A percentile compares a stretch with the other conserved stretches of the same genome.
Conservation (phyloP, 2,329 filamentous ascomycete species). For the Aspergillus sp. region DNA sequence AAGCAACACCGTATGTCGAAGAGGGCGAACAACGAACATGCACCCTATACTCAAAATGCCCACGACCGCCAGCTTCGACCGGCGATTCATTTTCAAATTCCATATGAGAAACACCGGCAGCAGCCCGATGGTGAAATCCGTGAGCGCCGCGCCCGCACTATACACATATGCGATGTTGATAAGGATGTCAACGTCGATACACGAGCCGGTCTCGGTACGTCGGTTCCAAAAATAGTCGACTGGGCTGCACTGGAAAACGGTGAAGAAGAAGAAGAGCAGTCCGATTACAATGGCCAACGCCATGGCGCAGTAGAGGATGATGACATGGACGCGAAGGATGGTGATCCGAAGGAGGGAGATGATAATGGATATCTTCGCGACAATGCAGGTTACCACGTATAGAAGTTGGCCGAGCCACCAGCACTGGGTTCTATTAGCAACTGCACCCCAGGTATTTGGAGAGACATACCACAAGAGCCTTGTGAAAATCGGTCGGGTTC, state of each 20-base stretch:
- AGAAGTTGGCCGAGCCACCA: constrained; percentile 47
- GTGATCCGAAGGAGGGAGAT: constrained; percentile 45
- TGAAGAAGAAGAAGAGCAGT: constrained; percentile 39
- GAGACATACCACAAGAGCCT: constrained; percentile 15
- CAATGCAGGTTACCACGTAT: constrained; percentile 39
- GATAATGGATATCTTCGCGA: constrained; percentile 42
- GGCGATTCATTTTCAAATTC: constrained; percentile 44
- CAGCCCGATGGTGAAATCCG: constrained; percentile 44
- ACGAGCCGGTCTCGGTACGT: constrained; percentile 24
- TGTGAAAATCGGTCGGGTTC: constrained; percentile 11
- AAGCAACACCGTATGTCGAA: constrained; percentile 9
- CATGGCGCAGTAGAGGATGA: constrained; percentile 39
- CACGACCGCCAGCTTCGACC: constrained; percentile 43
- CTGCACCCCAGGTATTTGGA: neutral
- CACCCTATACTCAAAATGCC: constrained; percentile 48
- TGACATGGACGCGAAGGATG: constrained; percentile 34
- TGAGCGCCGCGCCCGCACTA: constrained; percentile 35
- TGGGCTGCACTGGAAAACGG: constrained; percentile 44
- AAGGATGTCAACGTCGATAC: constrained; percentile 37
- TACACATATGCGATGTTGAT: constrained; percentile 45
- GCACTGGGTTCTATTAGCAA: constrained; percentile 7
- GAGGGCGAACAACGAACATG: constrained; percentile 24
- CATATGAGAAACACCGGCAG: constrained; percentile 47
- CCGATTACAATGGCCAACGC: constrained; percentile 34
- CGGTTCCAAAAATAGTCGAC: constrained; percentile 42